These are phyloP conservation scores for Colletotrichum spaethianum DNA, from an alignment of 2,329 filamentous ascomycete genomes.

Conservation along the genomic window DNA sequence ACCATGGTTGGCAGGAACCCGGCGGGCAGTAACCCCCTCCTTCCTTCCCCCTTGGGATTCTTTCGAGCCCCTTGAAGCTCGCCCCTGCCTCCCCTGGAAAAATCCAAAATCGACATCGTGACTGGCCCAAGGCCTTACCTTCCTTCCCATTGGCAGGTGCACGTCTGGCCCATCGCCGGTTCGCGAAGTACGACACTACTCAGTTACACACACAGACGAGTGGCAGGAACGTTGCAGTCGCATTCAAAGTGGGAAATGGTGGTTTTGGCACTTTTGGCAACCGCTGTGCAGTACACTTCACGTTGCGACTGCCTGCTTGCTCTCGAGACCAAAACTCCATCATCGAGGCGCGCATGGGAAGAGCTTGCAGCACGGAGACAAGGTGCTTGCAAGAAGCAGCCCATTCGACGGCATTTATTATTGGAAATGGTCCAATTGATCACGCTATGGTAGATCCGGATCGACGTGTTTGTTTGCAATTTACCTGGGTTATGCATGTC, in stretches of 20 bases:
- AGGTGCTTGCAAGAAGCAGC: background rate
- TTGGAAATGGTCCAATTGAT: constrained; percentile 37
- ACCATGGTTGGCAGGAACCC: background rate
- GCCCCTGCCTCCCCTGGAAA: constrained; percentile 7
- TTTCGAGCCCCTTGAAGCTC: background rate
- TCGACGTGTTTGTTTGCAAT: constrained; percentile 35
- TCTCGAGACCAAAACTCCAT: background rate
- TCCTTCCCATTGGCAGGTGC: background rate
- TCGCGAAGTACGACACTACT: background rate
- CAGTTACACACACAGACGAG: background rate
- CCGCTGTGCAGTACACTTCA: no score
- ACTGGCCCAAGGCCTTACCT: constrained; percentile 2
- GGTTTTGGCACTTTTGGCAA: background rate
- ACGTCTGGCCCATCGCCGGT: background rate
- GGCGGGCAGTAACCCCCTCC: background rate
- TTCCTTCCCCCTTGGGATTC: background rate
- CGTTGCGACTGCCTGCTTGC: no score
- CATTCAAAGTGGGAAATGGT: background rate
- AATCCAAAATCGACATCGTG: constrained; percentile 10
- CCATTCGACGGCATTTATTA: background rate
- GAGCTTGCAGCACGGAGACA: constrained; percentile 7
- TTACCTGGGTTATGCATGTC: constrained; percentile 32
- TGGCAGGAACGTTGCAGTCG: background rate
- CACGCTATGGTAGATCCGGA: constrained; percentile 26
- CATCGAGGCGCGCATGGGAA: background rate